These are phyloP conservation scores for Mortierella sp. DNA, from an alignment of 371 early-diverging fungal genomes.

Conservation along the genomic window DNA sequence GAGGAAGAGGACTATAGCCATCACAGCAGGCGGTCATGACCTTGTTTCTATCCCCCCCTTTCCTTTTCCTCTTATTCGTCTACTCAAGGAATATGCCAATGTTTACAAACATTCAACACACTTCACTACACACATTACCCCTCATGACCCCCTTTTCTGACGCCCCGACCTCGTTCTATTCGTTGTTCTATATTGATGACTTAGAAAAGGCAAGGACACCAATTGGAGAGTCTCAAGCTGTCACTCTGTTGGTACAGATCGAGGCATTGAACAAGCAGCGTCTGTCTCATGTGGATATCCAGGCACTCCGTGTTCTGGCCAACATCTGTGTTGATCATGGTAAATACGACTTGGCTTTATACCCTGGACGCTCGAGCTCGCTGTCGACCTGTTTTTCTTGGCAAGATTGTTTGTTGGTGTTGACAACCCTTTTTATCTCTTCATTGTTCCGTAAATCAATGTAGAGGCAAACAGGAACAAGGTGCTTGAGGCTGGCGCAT, in stretches of 20 bases:
- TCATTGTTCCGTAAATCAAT: too few species aligned
- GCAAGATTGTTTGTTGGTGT: too few species aligned
- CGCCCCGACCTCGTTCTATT: neutral
- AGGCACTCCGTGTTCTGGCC: conserved; percentile 79
- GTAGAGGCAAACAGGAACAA: conserved; percentile 78
- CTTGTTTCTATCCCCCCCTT: neutral
- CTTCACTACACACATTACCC: neutral
- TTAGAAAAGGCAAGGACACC: conserved; percentile 65
- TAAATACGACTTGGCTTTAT: conserved; percentile 38
- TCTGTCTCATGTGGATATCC: conserved; percentile 61
- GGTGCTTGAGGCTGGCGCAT: conserved; percentile 66
- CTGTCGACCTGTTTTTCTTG: too few species aligned
- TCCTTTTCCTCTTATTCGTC: neutral
- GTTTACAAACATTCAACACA: neutral
- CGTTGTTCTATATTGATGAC: neutral
- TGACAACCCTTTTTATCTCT: neutral
- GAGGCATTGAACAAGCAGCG: conserved; percentile 53
- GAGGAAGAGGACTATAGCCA: neutral
- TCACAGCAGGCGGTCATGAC: neutral
- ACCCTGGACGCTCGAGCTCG: neutral
- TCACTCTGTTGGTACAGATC: conserved; percentile 57
- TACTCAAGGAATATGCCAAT: neutral
- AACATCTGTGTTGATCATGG: conserved; percentile 88
- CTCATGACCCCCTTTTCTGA: neutral
- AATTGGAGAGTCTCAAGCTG: conserved; percentile 61